A percentile compares a stretch with the other conserved stretches of the same genome.
These are phyloP conservation scores for Knufia fluminis DNA, from an alignment of 2,329 filamentous ascomycete species.

Conservation along the genomic window DNA sequence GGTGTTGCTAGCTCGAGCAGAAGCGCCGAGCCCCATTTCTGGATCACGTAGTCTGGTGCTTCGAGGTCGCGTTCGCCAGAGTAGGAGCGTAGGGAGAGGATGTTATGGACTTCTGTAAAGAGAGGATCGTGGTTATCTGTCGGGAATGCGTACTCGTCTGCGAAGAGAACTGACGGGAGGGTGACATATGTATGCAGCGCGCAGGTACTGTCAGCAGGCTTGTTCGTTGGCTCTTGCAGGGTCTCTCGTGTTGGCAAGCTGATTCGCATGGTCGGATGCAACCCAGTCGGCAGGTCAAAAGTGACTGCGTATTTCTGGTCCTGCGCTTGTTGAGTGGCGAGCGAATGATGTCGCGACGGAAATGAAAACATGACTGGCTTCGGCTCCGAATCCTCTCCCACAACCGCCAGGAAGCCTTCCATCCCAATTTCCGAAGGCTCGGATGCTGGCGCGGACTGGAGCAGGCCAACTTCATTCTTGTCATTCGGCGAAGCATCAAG, in stretches of 20 bases:
- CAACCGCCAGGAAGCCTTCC: slow-evolving; percentile 66
- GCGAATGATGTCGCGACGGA: slow-evolving; percentile 63
- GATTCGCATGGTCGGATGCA: slow-evolving; percentile 73
- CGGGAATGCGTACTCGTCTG: slow-evolving; percentile 74
- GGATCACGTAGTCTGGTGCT: slow-evolving; percentile 71
- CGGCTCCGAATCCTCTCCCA: slow-evolving; percentile 63
- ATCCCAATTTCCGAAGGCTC: slow-evolving; percentile 68
- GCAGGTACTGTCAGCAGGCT: slow-evolving; percentile 48
- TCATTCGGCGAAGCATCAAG: slow-evolving; percentile 23
- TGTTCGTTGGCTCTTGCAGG: slow-evolving; percentile 38
- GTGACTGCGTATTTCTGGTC: slow-evolving; percentile 49
- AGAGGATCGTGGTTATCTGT: slow-evolving; percentile 44
- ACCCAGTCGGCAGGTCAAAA: slow-evolving; percentile 64
- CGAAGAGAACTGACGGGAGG: slow-evolving; percentile 70
- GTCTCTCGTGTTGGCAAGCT: slow-evolving; percentile 45
- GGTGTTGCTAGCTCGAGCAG: slow-evolving; percentile 64
- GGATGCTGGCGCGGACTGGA: slow-evolving; percentile 50
- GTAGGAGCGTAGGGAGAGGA: slow-evolving; percentile 58
- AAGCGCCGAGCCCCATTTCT: slow-evolving; percentile 68
- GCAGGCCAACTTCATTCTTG: slow-evolving; percentile 65
- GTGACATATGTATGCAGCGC: slow-evolving; percentile 71
- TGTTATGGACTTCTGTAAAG: slow-evolving; percentile 72
- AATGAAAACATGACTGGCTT: slow-evolving; percentile 76
- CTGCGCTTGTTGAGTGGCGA: slow-evolving; percentile 29
- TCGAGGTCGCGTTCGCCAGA: slow-evolving; percentile 79